Percentiles rank a stretch among this genome's conserved stretches.
Conservation (phyloP, 192 early-diverging fungal species). For the Backusella tuberculispora region DNA sequence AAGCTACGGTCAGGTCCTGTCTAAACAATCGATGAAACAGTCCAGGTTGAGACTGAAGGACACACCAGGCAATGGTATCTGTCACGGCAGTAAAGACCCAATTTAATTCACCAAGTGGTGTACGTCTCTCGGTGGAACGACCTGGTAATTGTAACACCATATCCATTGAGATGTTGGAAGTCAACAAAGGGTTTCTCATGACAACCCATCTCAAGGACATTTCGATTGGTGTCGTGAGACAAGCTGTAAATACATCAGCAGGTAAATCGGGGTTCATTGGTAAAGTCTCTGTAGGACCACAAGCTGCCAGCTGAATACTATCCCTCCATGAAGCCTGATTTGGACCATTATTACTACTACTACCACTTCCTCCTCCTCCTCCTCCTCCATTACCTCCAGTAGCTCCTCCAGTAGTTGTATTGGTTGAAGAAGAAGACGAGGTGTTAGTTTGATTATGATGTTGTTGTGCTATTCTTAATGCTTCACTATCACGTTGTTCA, state of each 20-base stretch:
- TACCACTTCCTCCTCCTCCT: too few species aligned
- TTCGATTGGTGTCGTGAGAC: conserved; percentile 94
- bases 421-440: conserved; percentile 25
- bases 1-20: conserved; percentile 93
- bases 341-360: neutral
- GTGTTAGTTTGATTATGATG: conserved; percentile 41
- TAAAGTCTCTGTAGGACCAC: conserved; percentile 79
- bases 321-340: conserved; percentile 56
- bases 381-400: too few species aligned
- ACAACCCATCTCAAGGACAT: conserved; percentile 93
- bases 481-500: conserved; percentile 81
- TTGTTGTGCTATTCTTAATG: conserved; percentile 45
- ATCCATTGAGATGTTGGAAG: conserved; percentile 75
- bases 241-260: conserved; percentile 96
- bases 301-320: conserved; percentile 95
- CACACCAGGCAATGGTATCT: conserved; percentile 98
- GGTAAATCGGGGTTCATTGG: conserved; percentile 94
- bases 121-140: conserved; percentile 84
- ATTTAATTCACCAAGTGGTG: conserved; percentile 95
- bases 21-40: conserved; percentile 90
- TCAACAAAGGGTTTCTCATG: conserved; percentile 77
- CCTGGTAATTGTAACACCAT: conserved; percentile 91
- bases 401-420: neutral
- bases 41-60: conserved; percentile 74
- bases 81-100: conserved; percentile 99